Base-by-base conservation (phyloP, 2,329 filamentous ascomycete genomes). In the Penicillium janthinellum region DNA sequence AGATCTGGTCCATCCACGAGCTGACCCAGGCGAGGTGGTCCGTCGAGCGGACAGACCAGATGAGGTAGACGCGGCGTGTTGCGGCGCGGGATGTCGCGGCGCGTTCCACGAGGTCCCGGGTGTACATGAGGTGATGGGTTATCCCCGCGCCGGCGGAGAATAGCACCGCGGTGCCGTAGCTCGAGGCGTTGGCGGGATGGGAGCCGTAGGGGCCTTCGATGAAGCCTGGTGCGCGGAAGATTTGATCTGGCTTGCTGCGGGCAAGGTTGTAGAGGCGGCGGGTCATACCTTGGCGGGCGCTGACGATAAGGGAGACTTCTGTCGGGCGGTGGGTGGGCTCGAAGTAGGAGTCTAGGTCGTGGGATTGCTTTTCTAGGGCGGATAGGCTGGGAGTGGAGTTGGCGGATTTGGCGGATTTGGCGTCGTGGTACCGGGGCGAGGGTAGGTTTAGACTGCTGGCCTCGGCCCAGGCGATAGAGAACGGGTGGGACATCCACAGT, bases 111-210 rank as follows among this genome's bases (percentile, higher is more conserved):
- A 89, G 81, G 57, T 87, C 81, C 62, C 84, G 83, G 20, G 88
- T 79, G 73, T 84, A 86, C 57, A 85, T 80, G 60, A 88, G 78
- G 71, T 88, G 86, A 69, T 89, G 86, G 1, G 87, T 89, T 60
- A 89, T 88, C 55, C 86, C 86, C 31, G 87, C 85, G 55, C 86
- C 86, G 50, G 84, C 86, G 4, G 86, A 86, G 75, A 89, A 88
- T 57, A 89, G 82, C 25, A 89, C 73, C n/a, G 84, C 81, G 0
- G 86, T 88, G 67, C 86, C 87, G 74, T 88, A 89, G 54, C 83
- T 86, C 49, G 80, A 76, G 53, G 87, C 78, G 51, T 80, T 79
- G 44, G 78, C 79, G 55, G 86, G 82, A 70, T 85, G 82, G 8
- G 85, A 85, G 48, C 82, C 83, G 70, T 89, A 89, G 0, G 86